Base-by-base conservation (phyloP, 805 yeast genomes). In the Saturnispora halmiae region DNA sequence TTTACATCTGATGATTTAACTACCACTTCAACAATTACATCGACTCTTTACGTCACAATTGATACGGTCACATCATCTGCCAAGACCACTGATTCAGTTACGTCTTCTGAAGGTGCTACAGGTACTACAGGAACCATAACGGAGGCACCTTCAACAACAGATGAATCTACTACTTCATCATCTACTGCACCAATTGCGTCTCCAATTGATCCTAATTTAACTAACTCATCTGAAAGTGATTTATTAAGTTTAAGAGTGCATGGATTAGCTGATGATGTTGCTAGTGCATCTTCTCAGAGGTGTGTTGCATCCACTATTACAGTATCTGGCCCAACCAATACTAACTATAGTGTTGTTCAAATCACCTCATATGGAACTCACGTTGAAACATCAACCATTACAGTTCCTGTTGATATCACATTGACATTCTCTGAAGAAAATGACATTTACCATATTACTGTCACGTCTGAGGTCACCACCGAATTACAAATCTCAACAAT, bases 351-450 rank as follows among this genome's bases (percentile, higher is more conserved):
- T 9, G 28, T 42, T 19, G 35, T 26, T 16, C 24, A 33, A 15
- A 25, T 31, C 29, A 35, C 38, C 9, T 31, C 36, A 14, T 14
- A 16, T 16, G 34, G 4, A 9, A 24, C 35, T 26, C 13, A 26
- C 6, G 26, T 31, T 28, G 31, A 49, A 2, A 40, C 54, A 13
- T 46, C 49, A 15, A 51, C 60, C n/a, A 55, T 51, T 20, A 55
- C 64, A 4, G 61, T 56, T 25, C 61, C 65, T 34, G 44, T 60
- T 25, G 52, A 56, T 28, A 58, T 58, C 8, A 55, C 62, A 2
- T 45, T 62, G 35, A 53, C 65, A 11, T 41, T 60, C 39, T 54
- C 63, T 14, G 46, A 51, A 11, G 64, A 64, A 21, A 51, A 58
- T 7, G 46, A 54, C 7, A 29, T 53, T 21, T 48, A 60, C 9